A percentile compares a stretch with the other conserved stretches of the same genome.
These are phyloP conservation scores for Cichorium intybus DNA, from an alignment of 140 eudicot species.

Conservation along the genomic window DNA sequence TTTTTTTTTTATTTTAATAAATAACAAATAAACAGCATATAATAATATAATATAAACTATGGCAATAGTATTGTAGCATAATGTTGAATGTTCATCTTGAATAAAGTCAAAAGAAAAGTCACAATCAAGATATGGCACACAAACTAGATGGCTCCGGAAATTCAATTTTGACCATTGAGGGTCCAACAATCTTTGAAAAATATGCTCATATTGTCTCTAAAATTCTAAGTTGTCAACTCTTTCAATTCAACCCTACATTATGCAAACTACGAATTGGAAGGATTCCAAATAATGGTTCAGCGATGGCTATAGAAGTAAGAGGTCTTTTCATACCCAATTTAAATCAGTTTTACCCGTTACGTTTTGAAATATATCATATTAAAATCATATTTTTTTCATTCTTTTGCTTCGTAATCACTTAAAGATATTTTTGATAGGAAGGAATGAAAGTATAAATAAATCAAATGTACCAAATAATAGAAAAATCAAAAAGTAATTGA, in stretches of 20 bases:
- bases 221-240: constrained; percentile 20
- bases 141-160: constrained; percentile 30
- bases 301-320: not conserved
- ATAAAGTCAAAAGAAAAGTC: constrained; percentile 36
- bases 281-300: constrained; percentile 10
- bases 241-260: constrained; percentile 1
- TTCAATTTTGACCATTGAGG: constrained; percentile 29
- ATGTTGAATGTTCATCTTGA: constrained; percentile 19
- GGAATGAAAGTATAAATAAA: no score
- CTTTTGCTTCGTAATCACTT: no score
- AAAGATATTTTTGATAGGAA: no score
- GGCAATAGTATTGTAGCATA: constrained; percentile 9
- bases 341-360: no score
- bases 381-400: no score
- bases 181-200: constrained; percentile 40
- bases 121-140: constrained; percentile 29
- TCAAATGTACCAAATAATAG: no score
- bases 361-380: not conserved
- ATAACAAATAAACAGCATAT: no score
- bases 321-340: no score
- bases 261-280: constrained; percentile 10
- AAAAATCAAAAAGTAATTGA: no score
- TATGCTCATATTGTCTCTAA: constrained; percentile 14
- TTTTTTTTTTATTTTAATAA: not conserved
- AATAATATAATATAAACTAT: not conserved